phyloP scores from a whole-genome alignment of 345 rosid species.

The Salix koriyanagi region DNA sequence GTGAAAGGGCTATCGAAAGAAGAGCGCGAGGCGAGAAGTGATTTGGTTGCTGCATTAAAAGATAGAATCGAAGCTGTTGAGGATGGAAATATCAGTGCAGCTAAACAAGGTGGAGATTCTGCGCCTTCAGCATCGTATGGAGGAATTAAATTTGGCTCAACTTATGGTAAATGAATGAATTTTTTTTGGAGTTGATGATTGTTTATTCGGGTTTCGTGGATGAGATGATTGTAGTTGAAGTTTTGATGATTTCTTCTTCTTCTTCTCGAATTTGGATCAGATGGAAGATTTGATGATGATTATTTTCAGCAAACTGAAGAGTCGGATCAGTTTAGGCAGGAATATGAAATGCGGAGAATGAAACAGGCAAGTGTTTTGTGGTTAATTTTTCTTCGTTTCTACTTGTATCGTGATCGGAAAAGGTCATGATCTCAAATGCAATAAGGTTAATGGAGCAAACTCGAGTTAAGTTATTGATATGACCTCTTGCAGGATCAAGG shows the following conservation, averaged over 20 bases:
- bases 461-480: neutral
- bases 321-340: constrained; percentile 22
- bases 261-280: neutral
- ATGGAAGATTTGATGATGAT: constrained; percentile 23
- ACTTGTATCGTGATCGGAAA: too few relatives aligned
- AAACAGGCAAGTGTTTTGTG: constrained; percentile 18
- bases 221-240: neutral
- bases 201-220: neutral
- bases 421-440: neutral
- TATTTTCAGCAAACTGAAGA: constrained; percentile 18
- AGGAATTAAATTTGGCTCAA: constrained; percentile 22
- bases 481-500: constrained; percentile 30
- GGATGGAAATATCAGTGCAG: constrained; percentile 21
- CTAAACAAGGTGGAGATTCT: constrained; percentile 5
- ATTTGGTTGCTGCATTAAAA: constrained; percentile 20
- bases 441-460: neutral
- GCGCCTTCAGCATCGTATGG: constrained; percentile 20
- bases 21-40: constrained; percentile 25
- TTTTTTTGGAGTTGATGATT: neutral
- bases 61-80: constrained; percentile 25
- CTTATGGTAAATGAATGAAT: constrained; percentile 10
- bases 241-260: neutral
- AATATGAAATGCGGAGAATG: constrained; percentile 30
- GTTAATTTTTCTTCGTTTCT: neutral
- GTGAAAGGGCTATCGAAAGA: constrained; percentile 27